A percentile compares a stretch with the other conserved stretches of the same genome.
Evolutionary conservation across 2,329 filamentous ascomycete genomes (phyloP).

Genomic region (Ascochyta lentis): DNA sequence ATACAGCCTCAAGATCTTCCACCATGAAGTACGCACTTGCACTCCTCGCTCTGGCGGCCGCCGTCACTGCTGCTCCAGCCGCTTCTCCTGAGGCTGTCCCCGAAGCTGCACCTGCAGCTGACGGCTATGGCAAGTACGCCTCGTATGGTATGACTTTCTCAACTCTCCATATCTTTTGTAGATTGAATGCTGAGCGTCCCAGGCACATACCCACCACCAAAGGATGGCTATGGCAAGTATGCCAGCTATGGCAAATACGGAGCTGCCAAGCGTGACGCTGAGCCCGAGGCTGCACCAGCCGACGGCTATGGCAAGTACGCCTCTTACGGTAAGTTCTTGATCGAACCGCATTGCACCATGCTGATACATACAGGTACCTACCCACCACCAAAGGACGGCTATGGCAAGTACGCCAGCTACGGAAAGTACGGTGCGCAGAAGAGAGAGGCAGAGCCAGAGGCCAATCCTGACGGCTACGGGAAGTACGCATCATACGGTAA

Average conservation of each 20-base stretch:
- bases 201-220: constrained; percentile 22
- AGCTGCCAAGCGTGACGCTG: not conserved
- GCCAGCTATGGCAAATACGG: constrained; percentile 20
- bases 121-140: constrained; percentile 24
- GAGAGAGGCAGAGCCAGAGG: not conserved
- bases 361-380: too few relatives aligned
- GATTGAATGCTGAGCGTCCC: not conserved
- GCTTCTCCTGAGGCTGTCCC: constrained; percentile 20
- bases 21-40: constrained; percentile 30
- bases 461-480: constrained; percentile 15
- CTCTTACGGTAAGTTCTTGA: constrained; percentile 22
- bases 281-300: constrained; percentile 4
- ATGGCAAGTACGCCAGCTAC: constrained; percentile 26
- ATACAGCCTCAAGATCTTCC: not conserved
- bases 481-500: constrained; percentile 20
- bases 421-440: constrained; percentile 9
- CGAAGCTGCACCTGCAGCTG: constrained; percentile 17
- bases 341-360: too few relatives aligned
- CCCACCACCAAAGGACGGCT: constrained; percentile 20
- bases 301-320: constrained; percentile 13
- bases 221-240: constrained; percentile 24
- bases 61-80: constrained; percentile 28
- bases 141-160: not conserved
- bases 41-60: constrained; percentile 30
- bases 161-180: not conserved